Percentiles rank a stretch among this genome's conserved stretches.
These are phyloP conservation scores for Beauveria asiatica DNA, from an alignment of 2,329 filamentous ascomycete species.

Conservation along the genomic window DNA sequence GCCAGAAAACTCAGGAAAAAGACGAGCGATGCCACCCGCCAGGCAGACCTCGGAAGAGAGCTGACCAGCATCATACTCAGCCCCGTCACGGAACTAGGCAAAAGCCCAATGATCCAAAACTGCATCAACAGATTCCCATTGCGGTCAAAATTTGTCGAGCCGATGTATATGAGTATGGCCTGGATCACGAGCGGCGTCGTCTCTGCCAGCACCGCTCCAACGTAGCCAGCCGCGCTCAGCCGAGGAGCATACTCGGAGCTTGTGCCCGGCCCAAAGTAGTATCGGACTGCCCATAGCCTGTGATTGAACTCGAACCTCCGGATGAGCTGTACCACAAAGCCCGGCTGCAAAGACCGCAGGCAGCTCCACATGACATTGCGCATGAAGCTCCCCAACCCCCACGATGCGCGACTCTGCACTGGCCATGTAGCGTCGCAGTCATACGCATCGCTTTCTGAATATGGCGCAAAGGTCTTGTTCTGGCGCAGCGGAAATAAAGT, in stretches of 20 bases:
- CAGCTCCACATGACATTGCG: conserved; percentile 7
- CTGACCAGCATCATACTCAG: conserved; percentile 1
- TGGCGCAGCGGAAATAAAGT: neutral
- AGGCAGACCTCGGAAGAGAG: neutral
- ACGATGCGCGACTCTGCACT: neutral
- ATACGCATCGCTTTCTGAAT: neutral
- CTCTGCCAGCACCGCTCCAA: neutral
- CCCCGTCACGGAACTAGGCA: neutral
- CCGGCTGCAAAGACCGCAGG: conserved; percentile 5
- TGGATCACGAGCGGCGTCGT: neutral
- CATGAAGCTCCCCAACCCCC: neutral
- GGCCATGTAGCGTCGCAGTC: neutral
- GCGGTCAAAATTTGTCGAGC: neutral
- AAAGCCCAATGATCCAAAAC: conserved; percentile 3
- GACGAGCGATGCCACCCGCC: neutral
- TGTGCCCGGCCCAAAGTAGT: conserved; percentile 3
- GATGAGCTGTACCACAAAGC: conserved; percentile 1
- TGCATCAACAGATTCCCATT: neutral
- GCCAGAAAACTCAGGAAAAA: neutral
- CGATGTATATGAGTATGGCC: conserved; percentile 5
- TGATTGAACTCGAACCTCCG: neutral
- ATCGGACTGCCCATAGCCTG: conserved; percentile 1
- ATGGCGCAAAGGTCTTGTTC: neutral
- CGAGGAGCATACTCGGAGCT: neutral
- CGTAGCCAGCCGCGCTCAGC: neutral